Percentiles rank a stretch among this genome's conserved stretches.
Conservation (phyloP, 2,329 filamentous ascomycete species). For the Epichloe brachyelytri region DNA sequence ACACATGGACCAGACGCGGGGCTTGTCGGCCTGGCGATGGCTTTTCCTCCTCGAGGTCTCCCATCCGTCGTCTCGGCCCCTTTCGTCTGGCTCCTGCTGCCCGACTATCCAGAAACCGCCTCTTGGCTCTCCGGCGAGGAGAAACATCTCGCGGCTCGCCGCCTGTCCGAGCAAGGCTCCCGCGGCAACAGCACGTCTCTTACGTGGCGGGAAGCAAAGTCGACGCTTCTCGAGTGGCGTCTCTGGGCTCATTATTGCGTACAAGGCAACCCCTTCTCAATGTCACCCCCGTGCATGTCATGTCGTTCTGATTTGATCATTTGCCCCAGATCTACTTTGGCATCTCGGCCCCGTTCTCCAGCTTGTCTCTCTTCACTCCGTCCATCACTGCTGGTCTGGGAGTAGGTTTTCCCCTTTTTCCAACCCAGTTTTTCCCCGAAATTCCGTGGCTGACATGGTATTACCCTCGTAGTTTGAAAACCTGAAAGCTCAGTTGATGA, state of each 20-base stretch:
- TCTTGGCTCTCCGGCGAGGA: slow-evolving; percentile 49
- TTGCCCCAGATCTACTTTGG: slow-evolving; percentile 29
- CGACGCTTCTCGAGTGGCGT: slow-evolving; percentile 51
- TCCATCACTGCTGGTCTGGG: slow-evolving; percentile 43
- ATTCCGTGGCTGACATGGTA: background rate
- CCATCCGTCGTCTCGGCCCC: slow-evolving; percentile 51
- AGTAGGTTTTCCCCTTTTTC: background rate
- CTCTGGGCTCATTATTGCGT: slow-evolving; percentile 53
- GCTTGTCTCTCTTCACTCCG: slow-evolving; percentile 48
- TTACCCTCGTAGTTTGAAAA: slow-evolving; percentile 21
- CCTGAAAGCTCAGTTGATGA: slow-evolving; percentile 51
- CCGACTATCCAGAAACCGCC: slow-evolving; percentile 54
- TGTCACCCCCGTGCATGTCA: too few relatives aligned
- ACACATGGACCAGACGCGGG: slow-evolving; percentile 51
- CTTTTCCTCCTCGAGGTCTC: slow-evolving; percentile 49
- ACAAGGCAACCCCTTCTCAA: too few relatives aligned
- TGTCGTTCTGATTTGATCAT: too few relatives aligned
- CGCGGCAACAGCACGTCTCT: slow-evolving; percentile 48
- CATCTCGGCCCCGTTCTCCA: slow-evolving; percentile 42
- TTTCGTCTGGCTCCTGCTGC: slow-evolving; percentile 52
- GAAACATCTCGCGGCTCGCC: slow-evolving; percentile 36
- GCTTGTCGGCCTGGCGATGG: slow-evolving; percentile 57
- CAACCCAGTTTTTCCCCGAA: background rate
- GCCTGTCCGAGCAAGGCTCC: slow-evolving; percentile 33
- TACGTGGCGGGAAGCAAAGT: slow-evolving; percentile 55